Conservation (phyloP, 2,329 filamentous ascomycete genomes). For the Chaetoscypha palmicola region DNA sequence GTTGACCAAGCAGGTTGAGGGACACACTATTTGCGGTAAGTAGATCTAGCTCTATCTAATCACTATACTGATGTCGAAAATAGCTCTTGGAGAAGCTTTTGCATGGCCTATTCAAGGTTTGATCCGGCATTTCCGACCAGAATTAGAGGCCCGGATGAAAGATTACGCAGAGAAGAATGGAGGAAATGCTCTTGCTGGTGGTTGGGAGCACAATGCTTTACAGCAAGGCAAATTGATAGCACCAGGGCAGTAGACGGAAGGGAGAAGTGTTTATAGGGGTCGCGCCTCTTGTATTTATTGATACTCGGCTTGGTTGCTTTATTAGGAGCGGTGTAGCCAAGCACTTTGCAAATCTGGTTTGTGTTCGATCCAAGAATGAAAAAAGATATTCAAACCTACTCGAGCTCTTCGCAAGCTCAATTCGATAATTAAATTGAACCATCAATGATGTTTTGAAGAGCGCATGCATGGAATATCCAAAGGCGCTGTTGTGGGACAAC, state of each 20-base stretch:
- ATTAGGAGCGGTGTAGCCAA: slow-evolving; percentile 10
- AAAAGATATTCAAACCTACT: neutral
- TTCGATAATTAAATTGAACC: too few relatives aligned
- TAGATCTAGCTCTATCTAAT: neutral
- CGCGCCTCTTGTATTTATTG: slow-evolving; percentile 28
- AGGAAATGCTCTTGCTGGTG: slow-evolving; percentile 72
- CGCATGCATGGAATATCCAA: too few relatives aligned
- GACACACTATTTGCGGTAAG: slow-evolving; percentile 94
- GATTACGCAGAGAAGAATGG: slow-evolving; percentile 68
- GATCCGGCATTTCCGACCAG: slow-evolving; percentile 95
- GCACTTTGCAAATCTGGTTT: neutral
- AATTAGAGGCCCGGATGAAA: slow-evolving; percentile 86
- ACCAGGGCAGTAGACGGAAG: slow-evolving; percentile 71
- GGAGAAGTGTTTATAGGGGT: slow-evolving; percentile 10
- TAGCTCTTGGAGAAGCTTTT: slow-evolving; percentile 90
- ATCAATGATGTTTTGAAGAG: too few relatives aligned
- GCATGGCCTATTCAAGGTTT: slow-evolving; percentile 98
- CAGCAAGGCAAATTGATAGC: slow-evolving; percentile 78
- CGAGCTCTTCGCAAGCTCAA: too few relatives aligned
- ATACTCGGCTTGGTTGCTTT: slow-evolving; percentile 15
- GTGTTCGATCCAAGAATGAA: neutral
- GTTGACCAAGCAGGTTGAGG: slow-evolving; percentile 98
- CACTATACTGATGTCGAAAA: slow-evolving; percentile 12
- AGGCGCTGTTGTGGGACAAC: too few relatives aligned
- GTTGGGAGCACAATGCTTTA: slow-evolving; percentile 70